These are phyloP conservation scores for Linderina pennispora DNA, from an alignment of 192 early-diverging fungal species.

Conservation along the genomic window DNA sequence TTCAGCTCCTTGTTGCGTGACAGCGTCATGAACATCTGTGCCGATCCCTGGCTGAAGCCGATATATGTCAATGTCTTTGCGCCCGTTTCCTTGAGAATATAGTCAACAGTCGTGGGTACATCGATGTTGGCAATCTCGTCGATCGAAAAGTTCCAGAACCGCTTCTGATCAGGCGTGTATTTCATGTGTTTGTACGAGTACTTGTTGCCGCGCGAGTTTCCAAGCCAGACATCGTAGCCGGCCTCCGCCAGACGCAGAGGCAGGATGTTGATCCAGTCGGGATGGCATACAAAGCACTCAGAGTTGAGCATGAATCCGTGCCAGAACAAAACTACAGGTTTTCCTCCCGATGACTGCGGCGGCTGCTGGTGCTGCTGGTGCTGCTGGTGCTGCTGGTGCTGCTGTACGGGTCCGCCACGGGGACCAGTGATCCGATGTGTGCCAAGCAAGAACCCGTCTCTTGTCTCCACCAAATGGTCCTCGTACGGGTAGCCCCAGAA, in stretches of 20 bases:
- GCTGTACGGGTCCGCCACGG: too few relatives aligned
- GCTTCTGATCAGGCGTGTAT: conserved; percentile 55
- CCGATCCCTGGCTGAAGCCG: conserved; percentile 95
- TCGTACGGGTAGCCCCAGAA: conserved; percentile 77
- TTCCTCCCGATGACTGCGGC: conserved; percentile 5
- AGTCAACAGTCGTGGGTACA: conserved; percentile 79
- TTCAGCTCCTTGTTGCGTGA: conserved; percentile 75
- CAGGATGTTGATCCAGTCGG: conserved; percentile 66
- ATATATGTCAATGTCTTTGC: conserved; percentile 80
- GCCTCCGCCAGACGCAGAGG: conserved; percentile 82
- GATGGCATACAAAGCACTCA: conserved; percentile 86
- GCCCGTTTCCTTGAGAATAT: conserved; percentile 79
- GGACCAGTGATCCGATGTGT: conserved; percentile 69
- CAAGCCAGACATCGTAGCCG: conserved; percentile 95
- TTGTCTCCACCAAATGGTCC: conserved; percentile 77
- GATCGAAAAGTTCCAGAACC: conserved; percentile 93
- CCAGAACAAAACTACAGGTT: conserved; percentile 90
- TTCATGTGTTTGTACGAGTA: conserved; percentile 80
- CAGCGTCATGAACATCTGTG: conserved; percentile 82
- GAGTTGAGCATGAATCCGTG: conserved; percentile 94
- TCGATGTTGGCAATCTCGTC: conserved; percentile 87
- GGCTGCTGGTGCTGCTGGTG: background rate
- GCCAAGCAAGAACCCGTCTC: conserved; percentile 80
- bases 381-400: too few relatives aligned
- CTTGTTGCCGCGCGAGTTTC: conserved; percentile 92